Evolutionary conservation across 176 grass and related monocot species (phyloP).

Genomic region (Dactylis glomerata): DNA sequence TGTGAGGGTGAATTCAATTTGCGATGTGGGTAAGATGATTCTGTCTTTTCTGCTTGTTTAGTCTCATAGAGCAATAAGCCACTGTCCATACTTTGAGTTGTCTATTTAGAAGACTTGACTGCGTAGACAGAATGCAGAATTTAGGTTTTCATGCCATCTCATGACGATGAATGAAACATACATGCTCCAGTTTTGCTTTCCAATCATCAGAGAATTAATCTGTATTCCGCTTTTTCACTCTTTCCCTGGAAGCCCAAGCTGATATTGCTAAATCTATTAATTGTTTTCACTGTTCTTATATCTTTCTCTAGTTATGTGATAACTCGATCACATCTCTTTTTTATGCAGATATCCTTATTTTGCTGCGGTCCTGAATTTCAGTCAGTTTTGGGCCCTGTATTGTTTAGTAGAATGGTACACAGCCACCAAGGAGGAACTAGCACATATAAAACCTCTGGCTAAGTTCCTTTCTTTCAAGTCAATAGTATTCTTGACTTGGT

Average conservation of each 20-base stretch:
- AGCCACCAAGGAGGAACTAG: slow-evolving; percentile 85
- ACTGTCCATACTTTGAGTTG: not conserved
- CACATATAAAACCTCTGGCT: slow-evolving; percentile 80
- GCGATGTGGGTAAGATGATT: slow-evolving; percentile 72
- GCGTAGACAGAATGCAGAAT: not conserved
- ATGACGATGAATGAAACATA: not conserved
- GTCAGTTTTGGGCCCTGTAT: slow-evolving; percentile 97
- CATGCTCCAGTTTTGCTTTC: not conserved
- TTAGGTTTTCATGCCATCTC: not conserved
- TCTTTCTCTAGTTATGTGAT: slow-evolving; percentile 26
- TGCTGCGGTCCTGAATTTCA: slow-evolving; percentile 83
- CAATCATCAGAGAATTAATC: not conserved
- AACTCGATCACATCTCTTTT: slow-evolving; percentile 1
- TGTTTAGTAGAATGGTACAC: slow-evolving; percentile 95
- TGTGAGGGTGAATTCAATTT: slow-evolving; percentile 95
- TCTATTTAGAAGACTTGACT: slow-evolving; percentile 8
- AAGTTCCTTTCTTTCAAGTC: slow-evolving; percentile 97
- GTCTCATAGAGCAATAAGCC: not conserved
- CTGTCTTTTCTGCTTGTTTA: slow-evolving; percentile 18
- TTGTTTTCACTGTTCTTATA: not conserved
- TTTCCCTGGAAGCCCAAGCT: slow-evolving; percentile 9
- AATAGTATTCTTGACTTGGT: slow-evolving; percentile 99
- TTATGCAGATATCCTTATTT: slow-evolving; percentile 88
- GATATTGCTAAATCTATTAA: slow-evolving; percentile 12
- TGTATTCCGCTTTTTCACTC: not conserved